Percentiles rank a stretch among this genome's conserved stretches.
Conservation (phyloP, 345 rosid genomes). For the Eucalyptus sp. region DNA sequence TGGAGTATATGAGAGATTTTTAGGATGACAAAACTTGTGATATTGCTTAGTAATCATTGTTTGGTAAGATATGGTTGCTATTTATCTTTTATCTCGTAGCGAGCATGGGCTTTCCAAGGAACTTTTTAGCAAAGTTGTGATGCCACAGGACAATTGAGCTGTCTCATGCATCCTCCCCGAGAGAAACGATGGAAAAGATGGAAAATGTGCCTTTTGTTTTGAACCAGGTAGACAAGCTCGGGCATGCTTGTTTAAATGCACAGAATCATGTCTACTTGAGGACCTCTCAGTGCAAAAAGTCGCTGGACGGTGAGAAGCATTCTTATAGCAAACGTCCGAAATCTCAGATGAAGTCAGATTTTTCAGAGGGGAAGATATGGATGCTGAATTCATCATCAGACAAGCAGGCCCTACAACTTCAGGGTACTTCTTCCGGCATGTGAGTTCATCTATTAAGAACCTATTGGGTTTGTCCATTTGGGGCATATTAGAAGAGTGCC, state of each 20-base stretch:
- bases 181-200: neutral
- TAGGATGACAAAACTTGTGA: neutral
- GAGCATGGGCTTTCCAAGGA: neutral
- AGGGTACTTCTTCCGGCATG: neutral
- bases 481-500: neutral
- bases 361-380: neutral
- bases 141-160: neutral
- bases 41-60: neutral
- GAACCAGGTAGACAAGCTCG: neutral
- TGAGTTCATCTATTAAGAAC: neutral
- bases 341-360: neutral
- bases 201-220: neutral
- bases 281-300: neutral
- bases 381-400: neutral
- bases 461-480: neutral
- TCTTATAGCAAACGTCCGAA: rapidly evolving
- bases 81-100: neutral
- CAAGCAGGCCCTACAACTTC: neutral
- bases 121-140: neutral
- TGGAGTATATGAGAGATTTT: neutral
- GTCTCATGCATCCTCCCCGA: neutral
- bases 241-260: neutral
- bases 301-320: neutral
- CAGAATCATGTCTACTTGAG: neutral
- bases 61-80: neutral